phyloP scores from a whole-genome alignment of 176 grass and related monocot genomes.

The Saccharum spontaneum region DNA sequence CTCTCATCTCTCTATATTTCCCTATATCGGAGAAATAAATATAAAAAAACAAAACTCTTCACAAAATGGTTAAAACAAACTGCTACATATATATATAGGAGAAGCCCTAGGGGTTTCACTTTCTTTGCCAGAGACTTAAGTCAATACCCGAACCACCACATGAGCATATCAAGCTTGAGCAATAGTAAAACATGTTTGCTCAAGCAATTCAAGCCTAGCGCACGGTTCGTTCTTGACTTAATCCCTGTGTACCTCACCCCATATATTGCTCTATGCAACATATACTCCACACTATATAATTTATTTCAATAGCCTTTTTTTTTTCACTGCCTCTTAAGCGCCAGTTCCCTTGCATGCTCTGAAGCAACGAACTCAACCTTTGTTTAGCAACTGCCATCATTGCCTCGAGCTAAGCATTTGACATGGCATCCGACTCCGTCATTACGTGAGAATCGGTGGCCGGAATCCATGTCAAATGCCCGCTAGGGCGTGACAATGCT shows the following conservation, averaged over 20 bases:
- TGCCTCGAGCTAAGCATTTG: conserved; percentile 43
- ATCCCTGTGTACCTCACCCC: conserved; percentile 38
- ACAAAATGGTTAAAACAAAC: conserved; percentile 34
- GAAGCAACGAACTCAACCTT: not conserved
- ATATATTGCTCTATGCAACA: conserved; percentile 35
- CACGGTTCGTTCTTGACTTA: conserved; percentile 89
- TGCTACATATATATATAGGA: conserved; percentile 20
- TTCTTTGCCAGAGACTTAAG: conserved; percentile 47
- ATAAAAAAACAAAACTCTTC: not conserved
- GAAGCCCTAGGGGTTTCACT: conserved; percentile 27
- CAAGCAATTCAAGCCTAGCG: conserved; percentile 19
- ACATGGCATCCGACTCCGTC: conserved; percentile 35
- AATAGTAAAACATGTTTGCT: not conserved
- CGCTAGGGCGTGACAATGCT: conserved; percentile 48
- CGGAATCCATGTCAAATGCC: conserved; percentile 60
- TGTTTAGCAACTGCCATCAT: not conserved
- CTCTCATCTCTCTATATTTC: conserved; percentile 21
- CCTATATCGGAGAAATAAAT: not conserved
- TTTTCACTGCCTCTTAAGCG: not conserved
- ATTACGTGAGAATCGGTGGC: not conserved
- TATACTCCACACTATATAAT: conserved; percentile 36
- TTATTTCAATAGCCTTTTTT: conserved; percentile 8
- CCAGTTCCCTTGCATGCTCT: not conserved
- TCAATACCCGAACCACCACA: conserved; percentile 93
- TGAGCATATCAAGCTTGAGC: conserved; percentile 25